Evolutionary conservation across 2,329 filamentous ascomycete genomes (phyloP).

Genomic region (Tetracladium maxilliforme): DNA sequence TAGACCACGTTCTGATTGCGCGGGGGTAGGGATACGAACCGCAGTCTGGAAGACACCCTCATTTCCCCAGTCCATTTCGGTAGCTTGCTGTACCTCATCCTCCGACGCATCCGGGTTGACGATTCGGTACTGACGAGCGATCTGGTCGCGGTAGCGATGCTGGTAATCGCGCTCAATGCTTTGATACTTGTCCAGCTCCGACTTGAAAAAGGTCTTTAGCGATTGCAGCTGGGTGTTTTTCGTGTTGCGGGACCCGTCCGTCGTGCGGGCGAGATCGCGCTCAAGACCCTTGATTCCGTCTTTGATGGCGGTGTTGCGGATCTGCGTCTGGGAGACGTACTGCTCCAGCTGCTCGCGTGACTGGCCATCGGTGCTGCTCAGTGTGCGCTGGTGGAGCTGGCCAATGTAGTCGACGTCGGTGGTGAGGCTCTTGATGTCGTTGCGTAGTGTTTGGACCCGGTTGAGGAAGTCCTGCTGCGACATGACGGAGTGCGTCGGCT

Average conservation of each 20-base stretch:
- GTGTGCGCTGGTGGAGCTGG: slow-evolving; percentile 55
- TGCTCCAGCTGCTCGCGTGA: slow-evolving; percentile 45
- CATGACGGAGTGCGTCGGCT: slow-evolving; percentile 23
- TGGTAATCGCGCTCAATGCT: slow-evolving; percentile 58
- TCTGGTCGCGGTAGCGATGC: slow-evolving; percentile 60
- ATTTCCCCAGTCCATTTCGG: slow-evolving; percentile 58
- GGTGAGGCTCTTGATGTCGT: slow-evolving; percentile 53
- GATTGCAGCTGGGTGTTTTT: slow-evolving; percentile 63
- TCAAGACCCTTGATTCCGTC: slow-evolving; percentile 68
- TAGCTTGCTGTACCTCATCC: slow-evolving; percentile 53
- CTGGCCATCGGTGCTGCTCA: slow-evolving; percentile 45
- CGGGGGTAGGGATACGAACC: slow-evolving; percentile 31
- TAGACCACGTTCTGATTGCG: slow-evolving; percentile 2
- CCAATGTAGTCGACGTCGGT: slow-evolving; percentile 52
- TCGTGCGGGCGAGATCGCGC: slow-evolving; percentile 50
- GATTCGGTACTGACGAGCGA: slow-evolving; percentile 67
- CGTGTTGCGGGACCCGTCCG: slow-evolving; percentile 41
- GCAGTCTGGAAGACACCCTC: slow-evolving; percentile 74
- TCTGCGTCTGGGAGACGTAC: slow-evolving; percentile 54
- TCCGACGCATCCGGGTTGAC: slow-evolving; percentile 71
- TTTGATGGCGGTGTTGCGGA: slow-evolving; percentile 61
- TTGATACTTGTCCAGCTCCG: slow-evolving; percentile 55
- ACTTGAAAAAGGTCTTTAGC: slow-evolving; percentile 56
- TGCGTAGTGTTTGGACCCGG: slow-evolving; percentile 51
- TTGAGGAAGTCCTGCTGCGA: slow-evolving; percentile 53